phyloP scores from a whole-genome alignment of 2,329 filamentous ascomycete genomes.

The Daldinia sp. region DNA sequence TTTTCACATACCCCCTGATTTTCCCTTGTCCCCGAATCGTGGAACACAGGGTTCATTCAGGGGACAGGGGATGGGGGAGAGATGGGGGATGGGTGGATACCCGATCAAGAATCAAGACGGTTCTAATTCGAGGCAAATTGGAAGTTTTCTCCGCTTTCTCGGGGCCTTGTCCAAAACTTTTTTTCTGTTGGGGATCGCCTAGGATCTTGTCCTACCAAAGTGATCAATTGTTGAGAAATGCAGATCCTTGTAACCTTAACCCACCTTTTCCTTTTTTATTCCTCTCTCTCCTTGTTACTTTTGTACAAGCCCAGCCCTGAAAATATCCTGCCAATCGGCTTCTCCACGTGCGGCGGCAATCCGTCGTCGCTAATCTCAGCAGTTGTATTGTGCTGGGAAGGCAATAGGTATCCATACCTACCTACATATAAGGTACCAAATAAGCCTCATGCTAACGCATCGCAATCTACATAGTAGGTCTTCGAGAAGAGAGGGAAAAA shows the following conservation, averaged over 20 bases:
- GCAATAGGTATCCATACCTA: no score
- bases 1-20: slow-evolving; percentile 25
- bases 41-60: slow-evolving; percentile 15
- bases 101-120: slow-evolving; percentile 14
- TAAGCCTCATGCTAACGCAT: not conserved
- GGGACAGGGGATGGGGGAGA: no score
- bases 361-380: slow-evolving; percentile 1
- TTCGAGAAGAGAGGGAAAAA: no score
- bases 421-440: no score
- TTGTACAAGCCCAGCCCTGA: not conserved
- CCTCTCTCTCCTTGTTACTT: not conserved
- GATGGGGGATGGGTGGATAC: slow-evolving; percentile 11
- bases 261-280: no score
- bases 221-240: slow-evolving; percentile 37
- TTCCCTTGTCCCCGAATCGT: slow-evolving; percentile 28
- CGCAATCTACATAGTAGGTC: no score
- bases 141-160: slow-evolving; percentile 23
- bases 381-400: not conserved
- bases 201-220: slow-evolving; percentile 33
- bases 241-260: slow-evolving; percentile 30
- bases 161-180: slow-evolving; percentile 4
- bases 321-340: slow-evolving; percentile 26
- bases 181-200: slow-evolving; percentile 37
- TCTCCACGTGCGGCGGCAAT: slow-evolving; percentile 28
- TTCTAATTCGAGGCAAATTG: not conserved